These are phyloP conservation scores for Pyrenochaeta sp. DNA, from an alignment of 2,329 filamentous ascomycete genomes.

Conservation along the genomic window DNA sequence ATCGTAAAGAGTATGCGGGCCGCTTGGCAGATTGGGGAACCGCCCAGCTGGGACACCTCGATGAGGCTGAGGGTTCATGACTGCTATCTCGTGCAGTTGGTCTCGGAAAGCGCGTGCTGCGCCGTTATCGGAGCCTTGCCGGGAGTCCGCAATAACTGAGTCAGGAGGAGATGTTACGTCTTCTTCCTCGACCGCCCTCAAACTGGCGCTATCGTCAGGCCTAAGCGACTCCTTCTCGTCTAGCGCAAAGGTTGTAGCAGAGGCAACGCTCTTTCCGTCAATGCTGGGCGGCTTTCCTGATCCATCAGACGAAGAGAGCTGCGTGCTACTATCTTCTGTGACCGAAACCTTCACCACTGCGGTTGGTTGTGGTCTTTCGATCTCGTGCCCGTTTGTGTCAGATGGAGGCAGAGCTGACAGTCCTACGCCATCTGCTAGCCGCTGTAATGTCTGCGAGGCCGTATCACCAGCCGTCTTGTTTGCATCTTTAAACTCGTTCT, in stretches of 20 bases:
- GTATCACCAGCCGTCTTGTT: slow-evolving; percentile 34
- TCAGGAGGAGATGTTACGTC: slow-evolving; percentile 81
- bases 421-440: slow-evolving; percentile 32
- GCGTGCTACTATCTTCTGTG: slow-evolving; percentile 56
- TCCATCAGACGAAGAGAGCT: slow-evolving; percentile 63
- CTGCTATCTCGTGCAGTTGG: slow-evolving; percentile 64
- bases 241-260: slow-evolving; percentile 92
- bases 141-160: slow-evolving; percentile 77
- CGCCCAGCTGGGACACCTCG: slow-evolving; percentile 47
- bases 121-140: slow-evolving; percentile 83
- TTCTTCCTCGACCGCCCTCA: slow-evolving; percentile 90
- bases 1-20: slow-evolving; percentile 44
- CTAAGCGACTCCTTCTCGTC: slow-evolving; percentile 96
- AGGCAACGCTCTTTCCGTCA: slow-evolving; percentile 88
- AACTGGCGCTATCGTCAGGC: slow-evolving; percentile 94
- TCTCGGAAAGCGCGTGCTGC: slow-evolving; percentile 63
- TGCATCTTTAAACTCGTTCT: slow-evolving; percentile 21
- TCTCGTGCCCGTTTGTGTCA: slow-evolving; percentile 58
- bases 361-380: slow-evolving; percentile 38
- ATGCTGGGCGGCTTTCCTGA: slow-evolving; percentile 87
- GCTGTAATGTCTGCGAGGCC: slow-evolving; percentile 26
- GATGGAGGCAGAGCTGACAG: slow-evolving; percentile 28
- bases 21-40: slow-evolving; percentile 38
- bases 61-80: slow-evolving; percentile 56
- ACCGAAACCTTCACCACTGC: slow-evolving; percentile 42